These are phyloP conservation scores for Oenanthe sinensis DNA, from an alignment of 129 eudicot genomes.

Conservation along the genomic window DNA sequence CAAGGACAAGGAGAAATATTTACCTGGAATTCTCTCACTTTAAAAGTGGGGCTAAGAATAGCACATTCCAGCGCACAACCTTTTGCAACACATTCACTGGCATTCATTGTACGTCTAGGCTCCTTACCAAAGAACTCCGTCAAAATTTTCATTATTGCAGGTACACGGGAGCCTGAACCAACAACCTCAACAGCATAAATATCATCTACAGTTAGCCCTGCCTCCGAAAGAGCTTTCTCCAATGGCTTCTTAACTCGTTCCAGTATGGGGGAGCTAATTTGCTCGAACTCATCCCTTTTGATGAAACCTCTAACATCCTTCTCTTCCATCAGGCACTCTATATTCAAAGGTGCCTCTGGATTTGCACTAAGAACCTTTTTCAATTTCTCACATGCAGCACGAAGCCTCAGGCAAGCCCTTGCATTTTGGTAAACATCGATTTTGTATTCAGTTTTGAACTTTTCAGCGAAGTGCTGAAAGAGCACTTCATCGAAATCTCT, in stretches of 20 bases:
- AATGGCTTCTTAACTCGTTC: slow-evolving; percentile 85
- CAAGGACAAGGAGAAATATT: no score
- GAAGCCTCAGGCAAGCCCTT: slow-evolving; percentile 70
- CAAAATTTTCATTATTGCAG: slow-evolving; percentile 79
- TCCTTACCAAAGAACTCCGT: slow-evolving; percentile 89
- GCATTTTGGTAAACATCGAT: slow-evolving; percentile 66
- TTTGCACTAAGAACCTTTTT: slow-evolving; percentile 63
- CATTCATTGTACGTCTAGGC: slow-evolving; percentile 92
- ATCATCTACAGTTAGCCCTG: slow-evolving; percentile 50
- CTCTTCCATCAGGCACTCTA: slow-evolving; percentile 78
- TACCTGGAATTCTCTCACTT: slow-evolving; percentile 89
- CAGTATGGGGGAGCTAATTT: slow-evolving; percentile 69
- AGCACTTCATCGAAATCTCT: slow-evolving; percentile 62
- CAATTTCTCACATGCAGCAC: slow-evolving; percentile 61
- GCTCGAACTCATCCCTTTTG: slow-evolving; percentile 80
- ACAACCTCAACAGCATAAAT: slow-evolving; percentile 92
- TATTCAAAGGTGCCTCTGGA: slow-evolving; percentile 56
- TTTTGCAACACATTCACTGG: slow-evolving; percentile 90
- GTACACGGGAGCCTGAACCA: slow-evolving; percentile 76
- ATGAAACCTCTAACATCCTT: slow-evolving; percentile 80
- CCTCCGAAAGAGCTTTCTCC: slow-evolving; percentile 79
- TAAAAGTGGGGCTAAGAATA: slow-evolving; percentile 85
- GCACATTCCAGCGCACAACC: slow-evolving; percentile 88
- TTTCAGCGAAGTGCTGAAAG: slow-evolving; percentile 63
- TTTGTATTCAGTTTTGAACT: slow-evolving; percentile 57